Percentiles rank a stretch among this genome's conserved stretches.
Evolutionary conservation across 345 rosid genomes (phyloP).

Genomic region (Citrus cavaleriei): DNA sequence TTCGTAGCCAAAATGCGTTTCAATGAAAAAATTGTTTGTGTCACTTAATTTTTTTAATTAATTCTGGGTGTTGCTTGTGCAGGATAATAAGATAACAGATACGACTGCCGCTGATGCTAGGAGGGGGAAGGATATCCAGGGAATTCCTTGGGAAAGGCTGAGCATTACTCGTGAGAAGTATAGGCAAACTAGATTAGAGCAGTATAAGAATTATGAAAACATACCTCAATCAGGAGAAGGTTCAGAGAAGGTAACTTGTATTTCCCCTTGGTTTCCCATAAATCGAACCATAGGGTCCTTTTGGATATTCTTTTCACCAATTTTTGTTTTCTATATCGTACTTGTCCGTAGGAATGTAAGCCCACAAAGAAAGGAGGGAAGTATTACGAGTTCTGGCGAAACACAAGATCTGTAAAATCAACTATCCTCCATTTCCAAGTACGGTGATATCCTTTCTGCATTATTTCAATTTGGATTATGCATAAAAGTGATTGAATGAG

Average conservation of each 20-base stretch:
- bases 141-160: constrained; percentile 56
- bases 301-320: background rate
- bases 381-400: constrained; percentile 48
- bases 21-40: background rate
- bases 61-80: constrained; percentile 11
- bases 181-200: constrained; percentile 53
- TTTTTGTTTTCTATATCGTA: background rate
- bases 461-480: background rate
- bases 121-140: constrained; percentile 54
- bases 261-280: background rate
- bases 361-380: constrained; percentile 35
- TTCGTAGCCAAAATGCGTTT: background rate
- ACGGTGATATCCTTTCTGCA: constrained; percentile 1
- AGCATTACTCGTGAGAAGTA: constrained; percentile 49
- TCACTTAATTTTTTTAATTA: background rate
- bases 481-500: background rate
- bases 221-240: constrained; percentile 48
- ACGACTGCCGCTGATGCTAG: constrained; percentile 54
- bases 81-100: constrained; percentile 43
- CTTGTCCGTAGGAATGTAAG: constrained; percentile 38
- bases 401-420: constrained; percentile 56
- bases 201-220: constrained; percentile 58
- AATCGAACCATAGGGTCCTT: background rate
- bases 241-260: constrained; percentile 39
- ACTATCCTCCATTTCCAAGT: constrained; percentile 66